A percentile compares a stretch with the other conserved stretches of the same genome.
Conservation (phyloP, 768 basidiomycete species). For the Serendipita sp. region DNA sequence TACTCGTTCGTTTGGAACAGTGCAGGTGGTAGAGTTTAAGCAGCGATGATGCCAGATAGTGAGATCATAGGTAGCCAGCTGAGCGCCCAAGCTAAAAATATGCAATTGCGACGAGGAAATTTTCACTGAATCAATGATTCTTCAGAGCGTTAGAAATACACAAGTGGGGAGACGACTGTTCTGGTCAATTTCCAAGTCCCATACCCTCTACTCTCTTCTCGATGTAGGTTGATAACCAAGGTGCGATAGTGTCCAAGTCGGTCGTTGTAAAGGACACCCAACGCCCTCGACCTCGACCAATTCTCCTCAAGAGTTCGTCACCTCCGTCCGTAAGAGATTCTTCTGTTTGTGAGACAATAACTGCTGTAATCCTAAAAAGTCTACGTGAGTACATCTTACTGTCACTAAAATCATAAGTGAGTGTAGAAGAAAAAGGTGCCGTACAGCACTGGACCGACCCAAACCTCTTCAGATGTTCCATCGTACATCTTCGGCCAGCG, state of each 20-base stretch:
- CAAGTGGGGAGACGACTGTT: too few species aligned
- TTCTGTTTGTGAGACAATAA: constrained; percentile 20
- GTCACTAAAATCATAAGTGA: too few species aligned
- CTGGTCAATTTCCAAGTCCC: constrained; percentile 42
- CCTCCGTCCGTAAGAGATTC: constrained; percentile 22
- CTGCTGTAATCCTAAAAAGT: constrained; percentile 10
- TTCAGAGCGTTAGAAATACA: too few species aligned
- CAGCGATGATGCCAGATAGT: too few species aligned
- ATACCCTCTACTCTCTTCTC: constrained; percentile 51
- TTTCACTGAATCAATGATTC: too few species aligned
- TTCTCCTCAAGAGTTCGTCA: constrained; percentile 35
- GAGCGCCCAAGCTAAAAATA: too few species aligned
- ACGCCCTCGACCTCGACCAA: constrained; percentile 35
- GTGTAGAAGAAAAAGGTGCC: constrained; percentile 13
- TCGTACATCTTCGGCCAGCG: constrained; percentile 41
- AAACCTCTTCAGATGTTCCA: constrained; percentile 41
- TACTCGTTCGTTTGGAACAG: too few species aligned
- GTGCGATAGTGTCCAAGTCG: constrained; percentile 57
- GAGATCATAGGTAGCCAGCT: too few species aligned
- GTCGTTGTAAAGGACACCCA: constrained; percentile 57
- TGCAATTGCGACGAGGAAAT: too few species aligned
- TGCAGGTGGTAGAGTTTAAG: too few species aligned
- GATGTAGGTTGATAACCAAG: constrained; percentile 59
- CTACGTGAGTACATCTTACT: too few species aligned
- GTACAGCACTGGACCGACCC: constrained; percentile 62